These are phyloP conservation scores for Protomyces macrosporus DNA, from an alignment of 1,139 yeast species.

Conservation along the genomic window DNA sequence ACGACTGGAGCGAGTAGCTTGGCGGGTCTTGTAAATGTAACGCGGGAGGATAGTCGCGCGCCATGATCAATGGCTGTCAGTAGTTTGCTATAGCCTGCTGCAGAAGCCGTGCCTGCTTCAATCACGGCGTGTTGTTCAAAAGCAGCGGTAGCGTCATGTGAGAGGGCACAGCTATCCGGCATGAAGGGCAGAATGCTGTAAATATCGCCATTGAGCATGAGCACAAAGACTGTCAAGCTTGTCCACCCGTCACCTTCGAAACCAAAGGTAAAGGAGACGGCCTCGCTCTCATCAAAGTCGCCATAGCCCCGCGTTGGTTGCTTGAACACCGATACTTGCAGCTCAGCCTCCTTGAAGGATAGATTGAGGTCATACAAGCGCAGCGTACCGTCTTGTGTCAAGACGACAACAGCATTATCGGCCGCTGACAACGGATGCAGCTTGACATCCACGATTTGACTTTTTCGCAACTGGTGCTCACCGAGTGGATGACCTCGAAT, in stretches of 20 bases:
- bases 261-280: conserved; percentile 23
- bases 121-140: conserved; percentile 8
- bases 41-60: conserved; percentile 1
- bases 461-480: not conserved
- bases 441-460: conserved; percentile 3
- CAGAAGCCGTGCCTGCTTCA: conserved; percentile 12
- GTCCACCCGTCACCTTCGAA: conserved; percentile 27
- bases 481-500: conserved; percentile 16
- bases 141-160: conserved; percentile 1
- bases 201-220: conserved; percentile 23
- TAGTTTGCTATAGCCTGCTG: not conserved
- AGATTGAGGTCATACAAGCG: conserved; percentile 22
- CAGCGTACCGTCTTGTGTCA: conserved; percentile 17
- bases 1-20: conserved; percentile 7
- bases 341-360: conserved; percentile 24
- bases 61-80: conserved; percentile 13
- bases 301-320: not conserved
- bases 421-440: conserved; percentile 24
- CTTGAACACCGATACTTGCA: not conserved
- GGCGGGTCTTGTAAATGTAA: conserved; percentile 5
- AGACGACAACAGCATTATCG: conserved; percentile 17
- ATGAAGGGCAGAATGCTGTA: conserved; percentile 19
- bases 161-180: conserved; percentile 10
- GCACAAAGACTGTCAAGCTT: conserved; percentile 12
- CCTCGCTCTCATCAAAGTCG: conserved; percentile 21